Evolutionary conservation across 2,329 filamentous ascomycete genomes (phyloP), one percentile per base, ranked within the genome.

Genomic region (Neopestalotiopsis rosae): DNA sequence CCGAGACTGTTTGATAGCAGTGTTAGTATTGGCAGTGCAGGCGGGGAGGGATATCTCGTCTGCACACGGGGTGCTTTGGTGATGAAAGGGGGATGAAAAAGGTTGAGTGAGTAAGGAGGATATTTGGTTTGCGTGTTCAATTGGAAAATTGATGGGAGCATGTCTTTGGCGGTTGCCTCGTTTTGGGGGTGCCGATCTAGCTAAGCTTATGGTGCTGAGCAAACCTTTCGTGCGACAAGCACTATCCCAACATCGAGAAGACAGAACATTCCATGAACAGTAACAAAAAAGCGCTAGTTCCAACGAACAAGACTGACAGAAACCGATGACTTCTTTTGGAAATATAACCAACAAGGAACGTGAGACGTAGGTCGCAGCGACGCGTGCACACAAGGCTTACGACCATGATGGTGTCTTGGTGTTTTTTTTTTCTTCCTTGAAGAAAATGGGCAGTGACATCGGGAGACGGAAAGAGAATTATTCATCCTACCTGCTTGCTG

Each of bases 1-100:
- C 80, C 78, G 86, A 88, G 76, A 73, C 72, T 74, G 69, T 68
- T 68, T 69, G 67, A 70, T 68, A 71, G 67, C 67, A 69, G 17
- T 13, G 40, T 28, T 30, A 57, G 45, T 38, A 17, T 66, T 28
- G 62, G 34, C 20, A 30, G 59, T 10, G 13, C n/a, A 12, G n/a
- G 32, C 34, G n/a, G 14, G 32, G 32, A 62, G 13, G 24, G 57
- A 38, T 38, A 38, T 38, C 10, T 38, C 10, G 34, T 13, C 57
- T 59, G 57, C 30, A 30, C 14, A 17, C 24, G 24, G 30, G 57
- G 24, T 59, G 34, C 34, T 38, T 38, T 38, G 57, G 24, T 30
- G 30, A 32, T 28, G 24, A 59, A 59, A 24, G 30, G 13, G 24
- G 24, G 30, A 28, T 13, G 20, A 28, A 59, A 59, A 59, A 52